Percentiles rank a stretch among this genome's conserved stretches.
Conservation (phyloP, 2,329 filamentous ascomycete species). For the Thielaviopsis populi region DNA sequence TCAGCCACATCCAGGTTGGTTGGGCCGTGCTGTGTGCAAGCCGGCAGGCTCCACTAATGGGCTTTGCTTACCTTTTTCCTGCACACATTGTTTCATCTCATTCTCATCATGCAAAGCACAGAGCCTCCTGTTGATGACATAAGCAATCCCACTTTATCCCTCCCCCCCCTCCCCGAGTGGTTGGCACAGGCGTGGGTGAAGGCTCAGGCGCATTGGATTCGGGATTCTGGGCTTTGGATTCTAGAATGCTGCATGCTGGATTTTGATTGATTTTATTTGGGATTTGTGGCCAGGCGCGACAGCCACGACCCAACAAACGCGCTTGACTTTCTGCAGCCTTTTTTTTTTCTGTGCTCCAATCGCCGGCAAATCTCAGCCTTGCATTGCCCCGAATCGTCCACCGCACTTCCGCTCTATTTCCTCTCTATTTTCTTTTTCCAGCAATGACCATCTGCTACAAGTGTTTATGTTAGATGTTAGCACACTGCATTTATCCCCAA, state of each 20-base stretch:
- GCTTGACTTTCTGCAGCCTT: background rate
- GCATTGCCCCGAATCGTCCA: background rate
- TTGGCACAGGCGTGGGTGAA: background rate
- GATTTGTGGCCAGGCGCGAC: background rate
- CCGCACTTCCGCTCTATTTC: background rate
- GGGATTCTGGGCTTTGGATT: too few species aligned
- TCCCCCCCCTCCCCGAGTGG: too few species aligned
- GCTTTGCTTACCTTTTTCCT: background rate
- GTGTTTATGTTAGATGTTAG: constrained; percentile 1
- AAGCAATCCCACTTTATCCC: background rate
- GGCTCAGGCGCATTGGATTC: too few species aligned
- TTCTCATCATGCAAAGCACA: background rate
- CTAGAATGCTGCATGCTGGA: too few species aligned
- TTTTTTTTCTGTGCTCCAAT: background rate
- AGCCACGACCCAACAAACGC: background rate
- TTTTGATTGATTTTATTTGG: background rate
- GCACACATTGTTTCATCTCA: background rate
- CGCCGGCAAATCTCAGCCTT: background rate
- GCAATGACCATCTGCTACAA: background rate
- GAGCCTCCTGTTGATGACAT: background rate
- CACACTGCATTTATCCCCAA: background rate
- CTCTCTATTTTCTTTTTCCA: background rate
- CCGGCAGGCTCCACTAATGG: background rate
- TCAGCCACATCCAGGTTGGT: background rate
- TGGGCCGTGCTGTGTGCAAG: constrained; percentile 1